Base-by-base conservation (phyloP, 1,284 basidiomycete species). In the Omphalotus olearius region DNA sequence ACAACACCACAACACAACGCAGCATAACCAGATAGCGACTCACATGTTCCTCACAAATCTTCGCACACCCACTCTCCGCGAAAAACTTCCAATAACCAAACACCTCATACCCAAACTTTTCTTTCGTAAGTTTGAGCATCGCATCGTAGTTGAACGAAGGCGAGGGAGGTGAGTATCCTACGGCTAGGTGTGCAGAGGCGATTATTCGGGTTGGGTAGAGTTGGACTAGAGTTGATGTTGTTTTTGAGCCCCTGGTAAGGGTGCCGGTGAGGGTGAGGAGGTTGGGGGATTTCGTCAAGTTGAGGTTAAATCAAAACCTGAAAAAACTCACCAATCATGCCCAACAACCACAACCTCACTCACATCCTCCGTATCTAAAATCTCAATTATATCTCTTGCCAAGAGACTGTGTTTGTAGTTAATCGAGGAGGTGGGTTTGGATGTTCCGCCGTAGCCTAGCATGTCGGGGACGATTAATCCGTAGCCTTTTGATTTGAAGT, bases 381-480 rank as follows among this genome's bases (percentile, higher is more conserved):
- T 66, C n/a, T 73, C 74, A 3, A 74, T 25, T 10, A 79, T 45
- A 52, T 78, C 76, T 17, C 65, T 64, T 4, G 55, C 63, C 9
- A 76, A 49, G 13, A 59, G 62, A 39, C 68, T 72, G 17, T 65
- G 65, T 26, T 66, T 58, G 57, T 79, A 80, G n/a, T 62, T 57
- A 4, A 58, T 57, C 2, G 67, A 59, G 13, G 71, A 64, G 0
- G 52, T 57, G 3, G 78, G 71, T 61, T 77, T 79, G 53, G 72
- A 71, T 6, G 76, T 77, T 14, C 62, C 69, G 11, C 76, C 77
- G 28, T 70, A 73, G 9, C 78, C 79, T 10, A 79, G 66, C 62
- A 75, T 68, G 59, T 79, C 75, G 0, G 76, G 79, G 6, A 71
- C 74, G 52, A 80, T 59, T 25, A 79, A 50, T 13, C 76, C 70